A percentile compares a stretch with the other conserved stretches of the same genome.
Conservation (phyloP, 2,329 filamentous ascomycete genomes). For the Tolypocladium tundrense region DNA sequence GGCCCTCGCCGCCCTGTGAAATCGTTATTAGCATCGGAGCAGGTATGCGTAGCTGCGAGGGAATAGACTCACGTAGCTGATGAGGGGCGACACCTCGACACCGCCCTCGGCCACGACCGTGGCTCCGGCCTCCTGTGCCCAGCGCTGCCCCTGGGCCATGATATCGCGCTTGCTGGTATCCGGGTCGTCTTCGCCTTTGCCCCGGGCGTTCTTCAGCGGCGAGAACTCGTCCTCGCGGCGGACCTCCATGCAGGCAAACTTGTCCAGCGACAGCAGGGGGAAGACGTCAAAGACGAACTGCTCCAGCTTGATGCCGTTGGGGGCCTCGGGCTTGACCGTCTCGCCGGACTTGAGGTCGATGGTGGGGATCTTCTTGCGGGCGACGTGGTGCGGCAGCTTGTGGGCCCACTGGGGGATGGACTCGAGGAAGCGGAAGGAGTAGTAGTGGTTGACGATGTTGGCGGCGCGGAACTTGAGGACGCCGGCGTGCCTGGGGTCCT, state of each 20-base stretch:
- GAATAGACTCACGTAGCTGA: conserved; percentile 78
- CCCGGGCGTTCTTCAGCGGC: conserved; percentile 81
- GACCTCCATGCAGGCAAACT: conserved; percentile 94
- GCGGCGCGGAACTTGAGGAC: conserved; percentile 93
- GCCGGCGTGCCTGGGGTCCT: conserved; percentile 68
- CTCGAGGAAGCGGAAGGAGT: conserved; percentile 87
- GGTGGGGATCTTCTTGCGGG: conserved; percentile 95
- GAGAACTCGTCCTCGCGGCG: conserved; percentile 97
- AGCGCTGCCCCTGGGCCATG: conserved; percentile 78
- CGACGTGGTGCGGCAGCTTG: conserved; percentile 88
- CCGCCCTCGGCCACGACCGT: conserved; percentile 60
- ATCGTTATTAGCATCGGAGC: conserved; percentile 4
- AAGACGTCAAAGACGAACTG: conserved; percentile 99
- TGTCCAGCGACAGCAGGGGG: conserved; percentile 71
- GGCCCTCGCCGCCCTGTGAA: conserved; percentile 49
- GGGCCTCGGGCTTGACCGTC: conserved; percentile 80
- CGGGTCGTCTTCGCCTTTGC: conserved; percentile 84
- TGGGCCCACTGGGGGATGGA: conserved; percentile 79
- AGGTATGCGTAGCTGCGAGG: not conserved
- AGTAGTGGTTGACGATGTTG: conserved; percentile 99
- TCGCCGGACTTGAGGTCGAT: conserved; percentile 68
- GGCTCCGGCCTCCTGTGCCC: conserved; percentile 71
- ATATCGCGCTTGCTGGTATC: conserved; percentile 89
- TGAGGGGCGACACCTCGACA: conserved; percentile 82
- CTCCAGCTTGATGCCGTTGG: conserved; percentile 97